A percentile compares a stretch with the other conserved stretches of the same genome.
These are phyloP conservation scores for Aspergillus campestris DNA, from an alignment of 495 filamentous ascomycete genomes.

Conservation along the genomic window DNA sequence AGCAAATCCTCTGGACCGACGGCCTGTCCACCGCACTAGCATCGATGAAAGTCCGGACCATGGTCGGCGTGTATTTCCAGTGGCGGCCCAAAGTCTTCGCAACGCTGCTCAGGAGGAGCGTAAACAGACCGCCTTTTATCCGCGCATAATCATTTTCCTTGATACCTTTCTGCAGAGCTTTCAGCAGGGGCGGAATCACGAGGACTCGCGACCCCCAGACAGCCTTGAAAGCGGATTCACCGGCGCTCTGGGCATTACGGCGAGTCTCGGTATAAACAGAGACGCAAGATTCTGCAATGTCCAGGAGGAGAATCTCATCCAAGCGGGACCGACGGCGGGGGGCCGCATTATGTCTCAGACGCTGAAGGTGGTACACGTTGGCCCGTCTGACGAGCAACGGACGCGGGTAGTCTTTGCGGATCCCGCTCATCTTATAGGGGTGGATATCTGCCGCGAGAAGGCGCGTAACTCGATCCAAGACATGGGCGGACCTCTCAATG, in stretches of 20 bases:
- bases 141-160: constrained; percentile 73
- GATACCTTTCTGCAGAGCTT: constrained; percentile 71
- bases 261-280: constrained; percentile 95
- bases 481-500: constrained; percentile 89
- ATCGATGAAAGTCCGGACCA: constrained; percentile 83
- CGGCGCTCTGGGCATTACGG: constrained; percentile 81
- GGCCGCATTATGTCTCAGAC: constrained; percentile 84
- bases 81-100: constrained; percentile 80
- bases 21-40: constrained; percentile 85
- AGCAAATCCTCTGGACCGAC: constrained; percentile 85
- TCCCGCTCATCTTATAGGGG: constrained; percentile 87
- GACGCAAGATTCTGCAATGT: constrained; percentile 83
- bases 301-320: constrained; percentile 73
- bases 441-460: constrained; percentile 77
- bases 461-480: constrained; percentile 75
- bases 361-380: constrained; percentile 88
- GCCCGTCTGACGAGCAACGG: constrained; percentile 83
- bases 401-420: constrained; percentile 86
- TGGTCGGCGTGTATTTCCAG: constrained; percentile 82
- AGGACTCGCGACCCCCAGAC: constrained; percentile 77
- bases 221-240: constrained; percentile 88
- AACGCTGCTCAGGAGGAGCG: constrained; percentile 77
- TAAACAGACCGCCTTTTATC: constrained; percentile 91
- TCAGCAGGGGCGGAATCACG: constrained; percentile 79
- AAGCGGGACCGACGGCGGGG: constrained; percentile 76